Percentiles rank a stretch among this genome's conserved stretches.
Evolutionary conservation across 495 filamentous ascomycete species (phyloP).

Genomic region (Aspergillus campestris): DNA sequence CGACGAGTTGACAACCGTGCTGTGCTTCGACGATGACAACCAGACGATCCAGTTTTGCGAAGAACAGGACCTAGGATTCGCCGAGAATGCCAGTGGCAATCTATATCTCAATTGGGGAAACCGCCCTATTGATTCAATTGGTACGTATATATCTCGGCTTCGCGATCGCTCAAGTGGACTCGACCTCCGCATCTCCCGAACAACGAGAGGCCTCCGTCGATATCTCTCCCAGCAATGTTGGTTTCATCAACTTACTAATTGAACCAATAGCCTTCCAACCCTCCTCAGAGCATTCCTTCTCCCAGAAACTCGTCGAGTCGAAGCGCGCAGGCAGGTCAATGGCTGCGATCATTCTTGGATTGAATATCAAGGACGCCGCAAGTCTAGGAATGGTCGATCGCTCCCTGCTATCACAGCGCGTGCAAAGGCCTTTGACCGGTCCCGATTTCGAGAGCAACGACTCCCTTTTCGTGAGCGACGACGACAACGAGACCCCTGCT

Average conservation of each 20-base stretch:
- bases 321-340: slow-evolving; percentile 43
- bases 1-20: slow-evolving; percentile 50
- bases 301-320: slow-evolving; percentile 39
- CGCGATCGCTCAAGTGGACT: not conserved
- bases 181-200: not conserved
- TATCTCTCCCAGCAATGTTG: not conserved
- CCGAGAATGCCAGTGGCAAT: slow-evolving; percentile 38
- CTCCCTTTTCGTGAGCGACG: slow-evolving; percentile 37
- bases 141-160: slow-evolving; percentile 23
- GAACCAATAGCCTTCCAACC: slow-evolving; percentile 29
- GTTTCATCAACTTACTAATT: slow-evolving; percentile 10
- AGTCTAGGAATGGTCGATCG: slow-evolving; percentile 38
- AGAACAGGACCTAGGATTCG: slow-evolving; percentile 57
- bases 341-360: slow-evolving; percentile 43
- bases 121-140: slow-evolving; percentile 33
- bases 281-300: slow-evolving; percentile 43
- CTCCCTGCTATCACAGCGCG: slow-evolving; percentile 16
- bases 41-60: slow-evolving; percentile 63
- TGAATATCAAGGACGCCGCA: slow-evolving; percentile 40
- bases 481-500: slow-evolving; percentile 20
- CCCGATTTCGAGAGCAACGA: slow-evolving; percentile 17
- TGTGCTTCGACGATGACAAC: slow-evolving; percentile 67
- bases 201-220: not conserved
- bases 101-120: slow-evolving; percentile 46
- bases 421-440: not conserved